These are phyloP conservation scores for Lactarius pseudohatsudake DNA, from an alignment of 768 basidiomycete species.

Conservation along the genomic window DNA sequence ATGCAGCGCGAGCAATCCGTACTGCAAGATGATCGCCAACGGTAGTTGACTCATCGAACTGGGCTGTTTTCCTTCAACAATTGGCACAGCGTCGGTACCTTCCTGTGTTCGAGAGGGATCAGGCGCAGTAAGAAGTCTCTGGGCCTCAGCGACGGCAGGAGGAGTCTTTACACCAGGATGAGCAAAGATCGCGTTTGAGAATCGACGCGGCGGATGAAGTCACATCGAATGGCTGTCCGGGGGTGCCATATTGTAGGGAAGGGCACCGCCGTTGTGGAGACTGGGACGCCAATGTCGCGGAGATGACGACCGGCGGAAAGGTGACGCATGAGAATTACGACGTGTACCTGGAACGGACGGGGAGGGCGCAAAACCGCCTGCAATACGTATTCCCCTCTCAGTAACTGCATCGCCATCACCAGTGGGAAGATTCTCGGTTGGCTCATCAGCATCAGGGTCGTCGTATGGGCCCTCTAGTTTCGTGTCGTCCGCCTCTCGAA, in stretches of 20 bases:
- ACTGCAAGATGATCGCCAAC: slow-evolving; percentile 82
- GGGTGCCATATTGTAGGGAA: slow-evolving; percentile 27
- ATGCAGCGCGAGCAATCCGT: slow-evolving; percentile 85
- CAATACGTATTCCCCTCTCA: slow-evolving; percentile 15
- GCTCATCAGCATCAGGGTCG: slow-evolving; percentile 36
- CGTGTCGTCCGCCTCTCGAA: slow-evolving; percentile 47
- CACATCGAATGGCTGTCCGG: slow-evolving; percentile 35
- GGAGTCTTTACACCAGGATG: slow-evolving; percentile 83
- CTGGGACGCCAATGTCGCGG: slow-evolving; percentile 23
- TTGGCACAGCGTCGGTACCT: slow-evolving; percentile 40
- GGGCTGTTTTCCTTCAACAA: slow-evolving; percentile 52
- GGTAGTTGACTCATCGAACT: slow-evolving; percentile 77
- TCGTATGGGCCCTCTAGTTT: slow-evolving; percentile 38
- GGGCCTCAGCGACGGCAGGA: slow-evolving; percentile 71
- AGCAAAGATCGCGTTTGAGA: slow-evolving; percentile 67
- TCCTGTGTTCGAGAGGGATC: slow-evolving; percentile 41
- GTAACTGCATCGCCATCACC: slow-evolving; percentile 10
- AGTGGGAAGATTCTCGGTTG: slow-evolving; percentile 28
- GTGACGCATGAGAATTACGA: slow-evolving; percentile 12
- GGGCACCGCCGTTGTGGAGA: slow-evolving; percentile 19
- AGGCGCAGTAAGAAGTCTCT: slow-evolving; percentile 42
- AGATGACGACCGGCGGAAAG: slow-evolving; percentile 28
- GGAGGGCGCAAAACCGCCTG: neutral
- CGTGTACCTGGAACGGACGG: slow-evolving; percentile 21
- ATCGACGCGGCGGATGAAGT: slow-evolving; percentile 49